Evolutionary conservation across 768 basidiomycete species (phyloP).

Genomic region (Hydnum rufescens): DNA sequence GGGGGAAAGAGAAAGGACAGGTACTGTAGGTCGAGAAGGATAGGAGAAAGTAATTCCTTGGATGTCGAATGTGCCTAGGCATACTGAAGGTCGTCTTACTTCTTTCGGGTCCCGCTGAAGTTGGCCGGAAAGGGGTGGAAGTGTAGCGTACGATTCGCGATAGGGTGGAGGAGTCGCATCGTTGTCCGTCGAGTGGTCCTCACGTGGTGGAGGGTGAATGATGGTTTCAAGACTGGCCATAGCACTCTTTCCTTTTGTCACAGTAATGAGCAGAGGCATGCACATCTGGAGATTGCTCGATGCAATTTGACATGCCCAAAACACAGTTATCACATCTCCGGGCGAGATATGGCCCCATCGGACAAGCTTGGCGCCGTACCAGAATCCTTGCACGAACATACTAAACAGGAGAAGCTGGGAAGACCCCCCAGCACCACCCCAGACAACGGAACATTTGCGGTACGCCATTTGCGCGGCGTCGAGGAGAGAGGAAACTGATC

Average conservation of each 20-base stretch:
- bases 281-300: conserved; percentile 73
- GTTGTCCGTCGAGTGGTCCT: background rate
- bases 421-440: conserved; percentile 50
- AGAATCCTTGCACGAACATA: conserved; percentile 95
- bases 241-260: conserved; percentile 69
- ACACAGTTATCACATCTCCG: conserved; percentile 86
- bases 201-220: conserved; percentile 22
- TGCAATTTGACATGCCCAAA: conserved; percentile 91
- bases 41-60: conserved; percentile 47
- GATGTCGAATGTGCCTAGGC: conserved; percentile 51
- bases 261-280: conserved; percentile 56
- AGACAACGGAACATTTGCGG: conserved; percentile 29
- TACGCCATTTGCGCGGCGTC: conserved; percentile 14
- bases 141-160: background rate
- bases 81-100: conserved; percentile 33
- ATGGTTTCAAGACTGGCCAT: conserved; percentile 49
- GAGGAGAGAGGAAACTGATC: conserved; percentile 17
- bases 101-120: conserved; percentile 23
- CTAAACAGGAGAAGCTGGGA: conserved; percentile 69
- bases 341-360: conserved; percentile 43
- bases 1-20: conserved; percentile 25
- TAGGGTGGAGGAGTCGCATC: background rate
- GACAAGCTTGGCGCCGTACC: conserved; percentile 87
- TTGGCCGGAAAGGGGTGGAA: conserved; percentile 4
- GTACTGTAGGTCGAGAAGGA: conserved; percentile 43